Evolutionary conservation across 2,329 filamentous ascomycete species (phyloP).

Genomic region (Aspergillus sp.): DNA sequence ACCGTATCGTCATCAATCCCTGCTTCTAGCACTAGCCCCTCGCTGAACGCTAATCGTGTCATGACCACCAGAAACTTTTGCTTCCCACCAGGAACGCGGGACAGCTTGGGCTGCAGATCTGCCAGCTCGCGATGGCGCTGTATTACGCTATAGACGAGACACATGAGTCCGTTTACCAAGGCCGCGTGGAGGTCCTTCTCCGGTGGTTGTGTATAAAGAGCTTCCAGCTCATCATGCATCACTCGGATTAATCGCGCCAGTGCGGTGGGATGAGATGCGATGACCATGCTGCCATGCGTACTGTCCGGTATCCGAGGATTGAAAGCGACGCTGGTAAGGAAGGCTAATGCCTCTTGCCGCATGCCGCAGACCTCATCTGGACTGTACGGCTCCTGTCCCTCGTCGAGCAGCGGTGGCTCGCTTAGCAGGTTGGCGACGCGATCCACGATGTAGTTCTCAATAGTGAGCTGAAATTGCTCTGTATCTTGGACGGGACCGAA

Average conservation of each 20-base stretch:
- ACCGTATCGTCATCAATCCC: conserved; percentile 76
- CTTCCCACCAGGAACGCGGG: conserved; percentile 67
- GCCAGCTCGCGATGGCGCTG: conserved; percentile 62
- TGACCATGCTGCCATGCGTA: conserved; percentile 60
- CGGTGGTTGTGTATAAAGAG: conserved; percentile 57
- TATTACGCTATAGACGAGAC: conserved; percentile 63
- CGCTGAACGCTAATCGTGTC: conserved; percentile 81
- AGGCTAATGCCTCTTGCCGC: conserved; percentile 47
- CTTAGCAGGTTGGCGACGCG: conserved; percentile 60
- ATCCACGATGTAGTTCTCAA: conserved; percentile 55
- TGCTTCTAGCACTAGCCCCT: conserved; percentile 74
- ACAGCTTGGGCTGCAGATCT: conserved; percentile 72
- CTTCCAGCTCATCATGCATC: conserved; percentile 70
- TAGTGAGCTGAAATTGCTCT: conserved; percentile 41
- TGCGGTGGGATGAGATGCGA: conserved; percentile 68
- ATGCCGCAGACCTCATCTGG: conserved; percentile 44
- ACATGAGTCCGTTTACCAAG: conserved; percentile 61
- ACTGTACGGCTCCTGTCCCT: conserved; percentile 45
- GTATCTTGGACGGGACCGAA: conserved; percentile 56
- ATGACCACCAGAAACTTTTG: conserved; percentile 83
- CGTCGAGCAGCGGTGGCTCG: conserved; percentile 52
- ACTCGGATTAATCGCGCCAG: conserved; percentile 75
- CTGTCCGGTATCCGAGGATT: conserved; percentile 60
- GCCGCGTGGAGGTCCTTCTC: conserved; percentile 50
- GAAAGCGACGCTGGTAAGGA: conserved; percentile 47